A percentile compares a stretch with the other conserved stretches of the same genome.
phyloP scores from a whole-genome alignment of 1,139 yeast species.

The Zhuliangozyma parablackwelliae region DNA sequence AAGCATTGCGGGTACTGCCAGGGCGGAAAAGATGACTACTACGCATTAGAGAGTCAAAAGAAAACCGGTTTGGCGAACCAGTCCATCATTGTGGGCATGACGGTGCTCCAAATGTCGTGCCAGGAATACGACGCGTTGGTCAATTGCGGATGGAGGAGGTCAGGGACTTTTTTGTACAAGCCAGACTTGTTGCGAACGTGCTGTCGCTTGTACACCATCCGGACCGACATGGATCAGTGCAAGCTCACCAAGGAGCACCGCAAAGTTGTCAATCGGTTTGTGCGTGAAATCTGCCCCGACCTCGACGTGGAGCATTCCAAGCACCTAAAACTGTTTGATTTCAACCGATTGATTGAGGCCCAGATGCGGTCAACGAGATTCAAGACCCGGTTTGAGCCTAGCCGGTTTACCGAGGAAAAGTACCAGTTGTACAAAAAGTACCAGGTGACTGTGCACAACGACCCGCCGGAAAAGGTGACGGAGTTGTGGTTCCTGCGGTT shows the following conservation, averaged over 20 bases:
- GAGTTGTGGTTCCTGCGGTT: constrained; percentile 54
- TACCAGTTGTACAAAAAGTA: constrained; percentile 63
- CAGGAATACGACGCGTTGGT: constrained; percentile 59
- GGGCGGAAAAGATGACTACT: constrained; percentile 39
- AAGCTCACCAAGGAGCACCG: constrained; percentile 63
- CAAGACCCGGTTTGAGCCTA: constrained; percentile 49
- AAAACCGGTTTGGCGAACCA: constrained; percentile 15
- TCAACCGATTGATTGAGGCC: constrained; percentile 18
- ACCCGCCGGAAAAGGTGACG: constrained; percentile 44
- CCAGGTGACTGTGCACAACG: constrained; percentile 67
- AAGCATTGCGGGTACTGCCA: constrained; percentile 63
- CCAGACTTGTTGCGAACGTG: constrained; percentile 71
- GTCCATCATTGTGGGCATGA: constrained; percentile 45
- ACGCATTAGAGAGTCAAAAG: constrained; percentile 28
- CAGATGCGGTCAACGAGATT: constrained; percentile 32
- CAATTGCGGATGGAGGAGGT: constrained; percentile 73
- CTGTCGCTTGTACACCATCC: constrained; percentile 77
- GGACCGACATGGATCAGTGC: constrained; percentile 50
- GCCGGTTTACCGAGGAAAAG: constrained; percentile 55
- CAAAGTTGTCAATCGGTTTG: constrained; percentile 60
- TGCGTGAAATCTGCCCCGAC: constrained; percentile 31
- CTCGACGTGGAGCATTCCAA: constrained; percentile 6
- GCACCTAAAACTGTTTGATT: constrained; percentile 13
- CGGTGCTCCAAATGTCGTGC: constrained; percentile 43
- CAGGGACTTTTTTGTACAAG: constrained; percentile 71